Percentiles rank a stretch among this genome's conserved stretches.
These are phyloP conservation scores for Wickerhamomyces mucosus DNA, from an alignment of 805 yeast species.

Conservation along the genomic window DNA sequence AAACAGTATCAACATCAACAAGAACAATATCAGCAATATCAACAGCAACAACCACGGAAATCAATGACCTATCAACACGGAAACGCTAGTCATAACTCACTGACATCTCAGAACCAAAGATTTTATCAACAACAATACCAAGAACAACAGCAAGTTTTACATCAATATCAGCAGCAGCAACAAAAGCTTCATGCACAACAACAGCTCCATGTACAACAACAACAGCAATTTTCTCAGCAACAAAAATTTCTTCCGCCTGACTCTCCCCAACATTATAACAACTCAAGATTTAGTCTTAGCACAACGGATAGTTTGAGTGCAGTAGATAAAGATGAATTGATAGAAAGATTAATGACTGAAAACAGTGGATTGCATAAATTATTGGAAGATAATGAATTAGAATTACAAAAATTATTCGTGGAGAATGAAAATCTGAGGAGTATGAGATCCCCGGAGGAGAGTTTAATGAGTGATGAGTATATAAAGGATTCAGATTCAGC, in stretches of 20 bases:
- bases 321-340: slow-evolving; percentile 4
- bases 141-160: slow-evolving; percentile 2
- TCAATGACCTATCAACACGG: not conserved
- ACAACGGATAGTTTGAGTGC: not conserved
- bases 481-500: too few species aligned
- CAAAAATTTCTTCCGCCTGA: not conserved
- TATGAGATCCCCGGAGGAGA: too few species aligned
- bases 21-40: slow-evolving; percentile 1
- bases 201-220: slow-evolving; percentile 1
- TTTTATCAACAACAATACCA: not conserved
- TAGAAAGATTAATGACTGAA: slow-evolving; percentile 2
- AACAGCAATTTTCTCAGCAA: not conserved
- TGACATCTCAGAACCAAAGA: too few species aligned
- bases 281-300: not conserved
- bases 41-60: not conserved
- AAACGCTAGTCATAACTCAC: too few species aligned
- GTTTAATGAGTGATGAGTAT: too few species aligned
- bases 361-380: slow-evolving; percentile 5
- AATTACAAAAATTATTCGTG: slow-evolving; percentile 1
- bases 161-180: slow-evolving; percentile 2
- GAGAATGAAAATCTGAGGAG: slow-evolving; percentile 7
- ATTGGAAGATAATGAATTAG: slow-evolving; percentile 6
- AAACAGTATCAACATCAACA: slow-evolving; percentile 1
- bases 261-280: not conserved
- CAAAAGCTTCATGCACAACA: slow-evolving; percentile 2